Conservation (phyloP, 2,329 filamentous ascomycete genomes). For the Hirsutella minnesotensis region DNA sequence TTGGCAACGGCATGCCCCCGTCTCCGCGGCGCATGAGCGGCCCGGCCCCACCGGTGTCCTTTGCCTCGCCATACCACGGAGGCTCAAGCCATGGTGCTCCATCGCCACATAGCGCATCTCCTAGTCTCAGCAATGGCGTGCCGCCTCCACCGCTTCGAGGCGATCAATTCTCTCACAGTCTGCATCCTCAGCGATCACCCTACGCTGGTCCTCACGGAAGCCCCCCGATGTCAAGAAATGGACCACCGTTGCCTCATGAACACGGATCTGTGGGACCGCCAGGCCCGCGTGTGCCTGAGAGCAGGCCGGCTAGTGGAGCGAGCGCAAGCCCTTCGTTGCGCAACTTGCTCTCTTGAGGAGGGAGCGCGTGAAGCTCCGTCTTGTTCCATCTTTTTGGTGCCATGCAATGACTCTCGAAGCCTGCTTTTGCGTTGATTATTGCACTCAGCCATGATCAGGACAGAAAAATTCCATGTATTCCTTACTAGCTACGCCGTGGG, state of each 20-base stretch:
- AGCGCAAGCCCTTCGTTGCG: slow-evolving; percentile 67
- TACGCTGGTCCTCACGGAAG: slow-evolving; percentile 33
- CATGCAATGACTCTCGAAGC: too few relatives aligned
- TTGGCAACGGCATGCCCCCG: slow-evolving; percentile 32
- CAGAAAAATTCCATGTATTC: too few relatives aligned
- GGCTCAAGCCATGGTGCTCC: slow-evolving; percentile 13
- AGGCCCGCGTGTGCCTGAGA: slow-evolving; percentile 23
- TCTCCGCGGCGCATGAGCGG: slow-evolving; percentile 36
- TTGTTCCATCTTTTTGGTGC: too few relatives aligned
- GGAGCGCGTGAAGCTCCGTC: too few relatives aligned
- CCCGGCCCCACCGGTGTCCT: slow-evolving; percentile 29
- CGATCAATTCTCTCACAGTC: slow-evolving; percentile 26
- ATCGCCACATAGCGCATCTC: slow-evolving; percentile 15
- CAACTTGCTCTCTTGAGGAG: slow-evolving; percentile 60
- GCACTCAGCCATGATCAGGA: too few relatives aligned
- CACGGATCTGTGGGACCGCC: slow-evolving; percentile 13
- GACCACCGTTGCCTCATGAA: slow-evolving; percentile 14
- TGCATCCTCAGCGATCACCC: slow-evolving; percentile 27
- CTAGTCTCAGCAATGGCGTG: slow-evolving; percentile 20
- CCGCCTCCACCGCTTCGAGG: slow-evolving; percentile 18
- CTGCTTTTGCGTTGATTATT: too few relatives aligned
- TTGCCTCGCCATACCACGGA: slow-evolving; percentile 23
- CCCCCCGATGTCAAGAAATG: slow-evolving; percentile 31
- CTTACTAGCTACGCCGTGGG: too few relatives aligned
- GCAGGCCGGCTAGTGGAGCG: slow-evolving; percentile 47